Conservation (phyloP, 768 basidiomycete genomes). For the Gautieria morchelliformis region DNA sequence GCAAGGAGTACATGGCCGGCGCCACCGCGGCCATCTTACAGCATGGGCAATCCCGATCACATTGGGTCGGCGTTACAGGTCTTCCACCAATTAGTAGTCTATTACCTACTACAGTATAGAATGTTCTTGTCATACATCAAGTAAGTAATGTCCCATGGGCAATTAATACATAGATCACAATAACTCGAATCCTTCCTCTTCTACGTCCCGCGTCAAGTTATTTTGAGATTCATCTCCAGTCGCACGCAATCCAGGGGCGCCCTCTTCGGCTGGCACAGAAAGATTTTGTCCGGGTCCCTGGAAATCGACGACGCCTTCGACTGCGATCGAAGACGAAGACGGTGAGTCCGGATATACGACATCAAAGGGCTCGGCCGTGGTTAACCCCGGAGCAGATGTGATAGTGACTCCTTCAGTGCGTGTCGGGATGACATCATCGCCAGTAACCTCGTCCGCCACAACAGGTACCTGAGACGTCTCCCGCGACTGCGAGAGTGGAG, state of each 20-base stretch:
- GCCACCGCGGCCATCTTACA: too few species aligned
- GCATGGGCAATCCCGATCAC: too few species aligned
- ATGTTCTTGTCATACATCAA: too few species aligned
- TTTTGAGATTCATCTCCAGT: too few species aligned
- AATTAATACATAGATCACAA: not conserved
- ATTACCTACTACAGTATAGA: too few species aligned
- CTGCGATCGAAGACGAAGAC: not conserved
- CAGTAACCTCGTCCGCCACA: not conserved
- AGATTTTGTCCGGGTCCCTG: not conserved
- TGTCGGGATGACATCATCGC: not conserved
- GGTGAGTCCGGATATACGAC: slow-evolving; percentile 5
- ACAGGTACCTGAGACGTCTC: not conserved
- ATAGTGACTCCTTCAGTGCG: not conserved
- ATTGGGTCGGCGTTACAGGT: too few species aligned
- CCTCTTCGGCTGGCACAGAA: not conserved
- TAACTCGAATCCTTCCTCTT: not conserved
- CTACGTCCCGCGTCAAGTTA: not conserved
- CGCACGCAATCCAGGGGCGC: not conserved
- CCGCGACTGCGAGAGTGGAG: not conserved
- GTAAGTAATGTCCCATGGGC: too few species aligned
- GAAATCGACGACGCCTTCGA: not conserved
- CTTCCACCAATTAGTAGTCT: too few species aligned
- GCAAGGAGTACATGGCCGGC: too few species aligned
- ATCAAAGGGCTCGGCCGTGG: not conserved
- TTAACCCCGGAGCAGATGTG: not conserved